A percentile compares a stretch with the other conserved stretches of the same genome.
Conservation (phyloP, 2,329 filamentous ascomycete species). For the Ophiostoma australiae region DNA sequence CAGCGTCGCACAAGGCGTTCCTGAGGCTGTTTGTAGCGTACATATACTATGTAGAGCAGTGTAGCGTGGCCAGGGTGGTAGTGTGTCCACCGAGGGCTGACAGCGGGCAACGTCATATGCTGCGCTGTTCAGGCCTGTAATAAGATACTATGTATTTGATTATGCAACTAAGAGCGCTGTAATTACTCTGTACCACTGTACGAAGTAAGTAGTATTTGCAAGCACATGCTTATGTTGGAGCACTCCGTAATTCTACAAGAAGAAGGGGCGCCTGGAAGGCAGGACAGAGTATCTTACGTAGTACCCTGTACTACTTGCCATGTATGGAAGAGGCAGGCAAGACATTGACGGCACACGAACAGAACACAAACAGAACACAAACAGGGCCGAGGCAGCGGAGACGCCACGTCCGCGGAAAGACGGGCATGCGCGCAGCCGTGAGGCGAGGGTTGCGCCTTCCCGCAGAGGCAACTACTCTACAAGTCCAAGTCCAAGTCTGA, state of each 20-base stretch:
- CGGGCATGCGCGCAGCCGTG: neutral
- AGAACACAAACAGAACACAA: neutral
- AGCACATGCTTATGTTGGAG: too few species aligned
- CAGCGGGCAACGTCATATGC: too few species aligned
- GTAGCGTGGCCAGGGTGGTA: neutral
- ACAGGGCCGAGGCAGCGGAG: slow-evolving; percentile 4
- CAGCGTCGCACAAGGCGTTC: slow-evolving; percentile 6
- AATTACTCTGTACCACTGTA: too few species aligned
- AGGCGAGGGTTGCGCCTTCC: neutral
- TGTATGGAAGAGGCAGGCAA: neutral
- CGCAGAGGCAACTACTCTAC: neutral
- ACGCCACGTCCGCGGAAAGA: slow-evolving; percentile 9
- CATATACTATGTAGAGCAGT: neutral
- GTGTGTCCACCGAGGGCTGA: neutral
- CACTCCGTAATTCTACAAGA: too few species aligned
- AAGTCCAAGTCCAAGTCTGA: too few species aligned
- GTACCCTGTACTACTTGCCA: too few species aligned
- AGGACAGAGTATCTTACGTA: too few species aligned
- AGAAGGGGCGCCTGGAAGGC: too few species aligned
- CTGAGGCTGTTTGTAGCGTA: slow-evolving; percentile 9
- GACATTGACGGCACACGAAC: neutral
- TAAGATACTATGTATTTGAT: too few species aligned
- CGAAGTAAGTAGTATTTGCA: too few species aligned
- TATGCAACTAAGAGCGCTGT: too few species aligned
- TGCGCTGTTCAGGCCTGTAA: too few species aligned